Evolutionary conservation across 306 rosid species (phyloP), one percentile per base, ranked within the genome.

Genomic region (Cucurbita pepo): DNA sequence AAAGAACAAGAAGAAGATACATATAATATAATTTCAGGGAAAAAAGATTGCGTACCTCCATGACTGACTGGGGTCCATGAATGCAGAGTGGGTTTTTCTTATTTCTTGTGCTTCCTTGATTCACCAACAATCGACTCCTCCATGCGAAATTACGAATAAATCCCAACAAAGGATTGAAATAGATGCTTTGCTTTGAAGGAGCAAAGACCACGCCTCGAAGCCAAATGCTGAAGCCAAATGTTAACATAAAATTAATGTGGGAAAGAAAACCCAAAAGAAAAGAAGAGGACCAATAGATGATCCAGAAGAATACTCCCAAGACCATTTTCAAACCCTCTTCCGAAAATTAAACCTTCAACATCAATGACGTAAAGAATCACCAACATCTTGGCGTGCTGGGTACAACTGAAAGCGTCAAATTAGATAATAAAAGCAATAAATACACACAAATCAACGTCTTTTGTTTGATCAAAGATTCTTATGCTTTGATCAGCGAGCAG

Each of bases 281-380:
- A 63, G 10, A 9, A 3, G 15, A 47, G 15, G 38, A 65, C 54
- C 71, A 65, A 65, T 65, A 65, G 41, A 63, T 64, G 71, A 64
- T 64, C 45, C 67, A 61, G 22, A 36, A 36, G 52, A 36, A n/a
- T 41, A 38, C 34, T 30, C 34, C 34, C 34, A 30, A 30, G 3
- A 30, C 34, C 34, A 30, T 30, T 30, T 30, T 30, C 61, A 73
- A 52, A 55, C 48, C 72, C 19, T 48, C 58, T 41, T 63, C 67
- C 36, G 50, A 59, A 54, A 72, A 77, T 69, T 41, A 44, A 76
- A 8, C 54, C 77, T 73, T 83, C 79, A 72, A 70, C 69, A 74
- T 79, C 84, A 70, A 83, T 82, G 85, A 88, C 84, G 86, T 88
- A 83, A 87, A 77, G 85, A 87, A 82, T 85, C 81, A 8, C 81